Percentiles rank a stretch among this genome's conserved stretches.
These are phyloP conservation scores for Dichomitus squalens DNA, from an alignment of 1,284 basidiomycete species.

Conservation along the genomic window DNA sequence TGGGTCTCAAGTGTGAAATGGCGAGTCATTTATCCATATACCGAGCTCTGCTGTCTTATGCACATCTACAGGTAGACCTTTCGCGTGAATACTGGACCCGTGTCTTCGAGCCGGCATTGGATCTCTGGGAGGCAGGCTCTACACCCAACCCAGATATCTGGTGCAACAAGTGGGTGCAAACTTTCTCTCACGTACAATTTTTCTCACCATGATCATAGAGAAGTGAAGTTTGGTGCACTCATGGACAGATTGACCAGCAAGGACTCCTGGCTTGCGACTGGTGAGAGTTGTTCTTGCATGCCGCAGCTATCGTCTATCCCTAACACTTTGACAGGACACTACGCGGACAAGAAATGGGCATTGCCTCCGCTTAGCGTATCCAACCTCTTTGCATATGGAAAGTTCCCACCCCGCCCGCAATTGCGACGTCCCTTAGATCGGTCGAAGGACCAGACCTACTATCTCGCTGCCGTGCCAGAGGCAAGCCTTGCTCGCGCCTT, in stretches of 20 bases:
- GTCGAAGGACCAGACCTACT: slow-evolving; percentile 93
- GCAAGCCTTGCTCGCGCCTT: slow-evolving; percentile 65
- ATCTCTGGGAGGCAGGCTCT: slow-evolving; percentile 72
- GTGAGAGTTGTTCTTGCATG: slow-evolving; percentile 37
- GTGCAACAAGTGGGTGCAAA: slow-evolving; percentile 76
- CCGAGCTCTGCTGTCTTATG: background rate
- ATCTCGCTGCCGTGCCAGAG: slow-evolving; percentile 81
- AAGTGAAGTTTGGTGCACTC: slow-evolving; percentile 94
- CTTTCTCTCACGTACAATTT: background rate
- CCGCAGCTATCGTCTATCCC: background rate
- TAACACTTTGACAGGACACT: slow-evolving; percentile 66
- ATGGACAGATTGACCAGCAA: slow-evolving; percentile 59
- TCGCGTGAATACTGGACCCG: slow-evolving; percentile 86
- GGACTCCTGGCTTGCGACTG: slow-evolving; percentile 76
- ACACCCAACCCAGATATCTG: slow-evolving; percentile 95
- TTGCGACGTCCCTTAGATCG: slow-evolving; percentile 69
- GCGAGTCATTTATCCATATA: slow-evolving; percentile 41
- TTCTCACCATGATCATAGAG: slow-evolving; percentile 44
- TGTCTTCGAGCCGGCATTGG: slow-evolving; percentile 85
- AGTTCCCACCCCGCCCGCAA: slow-evolving; percentile 47
- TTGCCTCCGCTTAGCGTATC: slow-evolving; percentile 12
- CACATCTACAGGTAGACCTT: slow-evolving; percentile 67
- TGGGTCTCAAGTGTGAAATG: slow-evolving; percentile 69
- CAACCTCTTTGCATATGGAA: slow-evolving; percentile 15
- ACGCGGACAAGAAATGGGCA: slow-evolving; percentile 73